A percentile compares a stretch with the other conserved stretches of the same genome.
Evolutionary conservation across 495 filamentous ascomycete species (phyloP).

Genomic region (Tuber melanosporum): DNA sequence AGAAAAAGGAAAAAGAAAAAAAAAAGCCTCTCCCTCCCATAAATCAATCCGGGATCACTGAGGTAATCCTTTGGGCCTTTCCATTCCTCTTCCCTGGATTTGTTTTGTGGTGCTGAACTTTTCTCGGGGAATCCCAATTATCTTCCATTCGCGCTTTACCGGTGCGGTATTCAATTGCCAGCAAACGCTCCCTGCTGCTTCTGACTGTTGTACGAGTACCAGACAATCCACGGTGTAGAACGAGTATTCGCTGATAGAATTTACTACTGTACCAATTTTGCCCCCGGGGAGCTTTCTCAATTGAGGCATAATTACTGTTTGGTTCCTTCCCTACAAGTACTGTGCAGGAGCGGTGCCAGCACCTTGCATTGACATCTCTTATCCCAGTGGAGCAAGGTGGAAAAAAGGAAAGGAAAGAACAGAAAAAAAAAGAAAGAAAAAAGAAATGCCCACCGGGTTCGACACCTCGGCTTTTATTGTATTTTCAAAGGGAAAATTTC

Average conservation of each 20-base stretch:
- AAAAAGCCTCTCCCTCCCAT: neutral
- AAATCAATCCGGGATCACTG: neutral
- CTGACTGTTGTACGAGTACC: neutral
- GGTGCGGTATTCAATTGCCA: neutral
- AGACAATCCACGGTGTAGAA: too few relatives aligned
- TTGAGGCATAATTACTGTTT: neutral
- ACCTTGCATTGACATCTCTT: constrained; percentile 1
- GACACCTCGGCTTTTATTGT: neutral
- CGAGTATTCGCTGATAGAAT: too few relatives aligned
- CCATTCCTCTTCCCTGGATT: neutral
- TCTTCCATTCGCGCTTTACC: neutral
- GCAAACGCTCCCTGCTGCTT: neutral
- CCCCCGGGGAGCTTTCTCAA: neutral
- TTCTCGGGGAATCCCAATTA: neutral
- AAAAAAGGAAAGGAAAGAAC: neutral
- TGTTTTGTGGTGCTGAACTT: neutral
- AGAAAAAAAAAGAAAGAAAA: neutral
- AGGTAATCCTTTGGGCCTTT: neutral
- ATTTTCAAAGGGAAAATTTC: neutral
- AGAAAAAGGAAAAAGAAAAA: neutral
- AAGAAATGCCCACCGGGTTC: neutral
- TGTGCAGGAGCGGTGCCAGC: neutral
- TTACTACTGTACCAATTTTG: too few relatives aligned
- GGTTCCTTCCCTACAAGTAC: neutral
- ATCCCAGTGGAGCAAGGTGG: neutral